Percentiles rank a stretch among this genome's conserved stretches.
phyloP scores from a whole-genome alignment of 495 filamentous ascomycete genomes.

The Tuber indicum region DNA sequence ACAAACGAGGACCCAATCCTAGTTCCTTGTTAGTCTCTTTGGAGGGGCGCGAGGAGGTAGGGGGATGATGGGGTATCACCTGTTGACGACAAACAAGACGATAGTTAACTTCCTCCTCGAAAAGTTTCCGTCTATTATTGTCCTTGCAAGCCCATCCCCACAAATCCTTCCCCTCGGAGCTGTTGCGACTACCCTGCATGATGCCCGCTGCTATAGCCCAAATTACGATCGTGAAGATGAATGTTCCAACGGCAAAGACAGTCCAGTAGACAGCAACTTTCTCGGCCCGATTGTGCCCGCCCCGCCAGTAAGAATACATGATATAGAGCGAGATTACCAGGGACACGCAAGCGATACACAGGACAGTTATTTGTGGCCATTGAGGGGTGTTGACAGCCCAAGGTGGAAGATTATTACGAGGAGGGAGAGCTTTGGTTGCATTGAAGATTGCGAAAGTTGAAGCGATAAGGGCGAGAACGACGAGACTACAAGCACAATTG shows the following conservation, averaged over 20 bases:
- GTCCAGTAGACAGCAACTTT: slow-evolving; percentile 93
- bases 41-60: neutral
- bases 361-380: slow-evolving; percentile 84
- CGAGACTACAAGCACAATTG: slow-evolving; percentile 93
- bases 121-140: slow-evolving; percentile 70
- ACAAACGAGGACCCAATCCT: slow-evolving; percentile 96
- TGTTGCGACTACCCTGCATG: slow-evolving; percentile 66
- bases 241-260: slow-evolving; percentile 81
- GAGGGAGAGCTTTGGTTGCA: slow-evolving; percentile 63
- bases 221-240: slow-evolving; percentile 87
- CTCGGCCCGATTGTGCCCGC: slow-evolving; percentile 81
- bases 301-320: slow-evolving; percentile 79
- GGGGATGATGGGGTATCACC: slow-evolving; percentile 46
- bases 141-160: slow-evolving; percentile 96
- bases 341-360: slow-evolving; percentile 71
- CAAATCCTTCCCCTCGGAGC: slow-evolving; percentile 71
- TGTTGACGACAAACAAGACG: slow-evolving; percentile 89
- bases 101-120: slow-evolving; percentile 73
- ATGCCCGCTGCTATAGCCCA: slow-evolving; percentile 84
- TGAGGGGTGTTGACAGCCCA: slow-evolving; percentile 73
- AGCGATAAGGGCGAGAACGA: slow-evolving; percentile 80
- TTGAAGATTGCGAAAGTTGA: slow-evolving; percentile 85
- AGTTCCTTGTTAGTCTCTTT: slow-evolving; percentile 36
- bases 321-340: slow-evolving; percentile 70
- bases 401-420: slow-evolving; percentile 69